Evolutionary conservation across 352 stramenopile genomes (phyloP), one percentile per base, ranked within the genome.

Genomic region (Globisporangium irregulare): DNA sequence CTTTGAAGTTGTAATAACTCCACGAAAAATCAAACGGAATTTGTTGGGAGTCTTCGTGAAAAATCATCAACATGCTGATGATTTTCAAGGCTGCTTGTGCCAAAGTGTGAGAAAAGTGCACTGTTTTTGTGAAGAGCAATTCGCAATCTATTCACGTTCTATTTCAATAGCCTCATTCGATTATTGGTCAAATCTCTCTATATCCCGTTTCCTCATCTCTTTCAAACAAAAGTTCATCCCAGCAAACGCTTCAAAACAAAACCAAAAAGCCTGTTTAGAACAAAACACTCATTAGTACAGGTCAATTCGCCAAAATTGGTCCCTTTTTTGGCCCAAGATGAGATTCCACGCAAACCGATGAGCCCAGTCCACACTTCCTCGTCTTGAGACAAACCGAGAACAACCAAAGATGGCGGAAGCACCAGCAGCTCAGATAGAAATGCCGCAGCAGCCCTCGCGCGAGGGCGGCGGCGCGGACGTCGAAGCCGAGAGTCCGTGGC

Each of bases 401-500:
- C 15, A 38, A 38, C 15, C 18, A 36, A 22, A 38, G 22, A 54
- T 54, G 46, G 46, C 10, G 53, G 53, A 18, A 24, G 48, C 48
- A 22, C n/a, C 22, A 15, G 0, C 32, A 6, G n/a, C 8, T 34
- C 32, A 20, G 20, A 20, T 22, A 5, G 12, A 58, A 29, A 25
- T 58, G 25, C 14, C 12, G 53, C 24, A 25, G 4, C 10, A 36
- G 22, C 15, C 59, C 12, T 3, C 25, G 1, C 27, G 10, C 58
- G 41, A 46, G 10, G 18, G 20, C 56, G n/a, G n/a, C 34, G 20
- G 29, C 15, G 3, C 61, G 9, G 29, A 34, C 61, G 32, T 57
- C 51, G 51, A 61, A 51, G 36, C 55, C n/a, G 57, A 62, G 57
- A 62, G 57, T 41, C 57, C 57, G 34, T 62, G 57, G 57, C 34